Conservation (phyloP, 768 basidiomycete species). For the Tubosaeta brunneosetosa region DNA sequence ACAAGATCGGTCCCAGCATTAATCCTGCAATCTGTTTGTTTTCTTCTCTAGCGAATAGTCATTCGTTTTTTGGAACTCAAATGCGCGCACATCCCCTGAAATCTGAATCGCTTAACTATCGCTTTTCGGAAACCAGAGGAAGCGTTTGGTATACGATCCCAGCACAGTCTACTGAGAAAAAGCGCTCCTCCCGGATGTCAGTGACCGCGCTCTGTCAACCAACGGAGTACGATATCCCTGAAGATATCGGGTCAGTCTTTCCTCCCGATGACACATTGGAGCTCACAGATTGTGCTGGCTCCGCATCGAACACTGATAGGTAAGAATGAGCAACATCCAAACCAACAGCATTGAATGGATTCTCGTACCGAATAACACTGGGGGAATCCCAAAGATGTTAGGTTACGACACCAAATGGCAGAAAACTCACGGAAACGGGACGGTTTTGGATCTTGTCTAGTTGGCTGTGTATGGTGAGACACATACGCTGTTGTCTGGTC, state of each 20-base stretch:
- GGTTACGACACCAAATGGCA: too few relatives aligned
- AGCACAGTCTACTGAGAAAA: not conserved
- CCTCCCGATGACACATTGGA: not conserved
- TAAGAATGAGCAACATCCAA: not conserved
- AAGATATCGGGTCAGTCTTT: not conserved
- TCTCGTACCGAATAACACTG: constrained; percentile 76
- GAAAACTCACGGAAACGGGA: constrained; percentile 70
- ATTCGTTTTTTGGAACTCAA: constrained; percentile 5
- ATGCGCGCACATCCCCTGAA: not conserved
- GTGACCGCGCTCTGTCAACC: constrained; percentile 76
- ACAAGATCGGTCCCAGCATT: constrained; percentile 20
- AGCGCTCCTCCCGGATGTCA: constrained; percentile 25
- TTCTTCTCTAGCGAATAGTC: constrained; percentile 13
- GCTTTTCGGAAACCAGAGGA: not conserved
- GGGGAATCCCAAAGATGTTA: not conserved
- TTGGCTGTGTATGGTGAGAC: constrained; percentile 37
- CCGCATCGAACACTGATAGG: constrained; percentile 86
- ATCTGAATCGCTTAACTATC: not conserved
- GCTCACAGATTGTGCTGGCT: constrained; percentile 87
- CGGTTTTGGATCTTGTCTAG: constrained; percentile 76
- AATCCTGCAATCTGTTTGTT: constrained; percentile 16
- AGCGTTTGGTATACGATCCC: not conserved
- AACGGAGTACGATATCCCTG: constrained; percentile 84
- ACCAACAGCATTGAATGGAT: not conserved
- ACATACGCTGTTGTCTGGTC: too few relatives aligned